Conservation (phyloP, 257 asterid genomes). For the Solanum tarijense region DNA sequence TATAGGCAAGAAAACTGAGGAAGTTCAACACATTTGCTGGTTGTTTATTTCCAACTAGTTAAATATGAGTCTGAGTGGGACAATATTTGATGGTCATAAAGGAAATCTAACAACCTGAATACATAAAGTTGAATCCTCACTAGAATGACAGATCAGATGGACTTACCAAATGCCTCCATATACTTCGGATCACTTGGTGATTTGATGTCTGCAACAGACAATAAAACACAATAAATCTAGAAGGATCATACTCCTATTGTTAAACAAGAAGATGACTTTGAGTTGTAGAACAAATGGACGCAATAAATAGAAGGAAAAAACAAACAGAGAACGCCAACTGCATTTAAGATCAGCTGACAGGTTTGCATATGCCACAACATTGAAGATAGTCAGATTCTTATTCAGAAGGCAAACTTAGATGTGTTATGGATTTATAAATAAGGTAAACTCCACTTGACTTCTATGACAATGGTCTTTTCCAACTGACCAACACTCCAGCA, state of each 20-base stretch:
- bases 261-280: background rate
- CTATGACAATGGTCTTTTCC: background rate
- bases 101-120: background rate
- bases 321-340: background rate
- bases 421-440: background rate
- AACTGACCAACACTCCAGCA: background rate
- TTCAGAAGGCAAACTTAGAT: background rate
- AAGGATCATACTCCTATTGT: background rate
- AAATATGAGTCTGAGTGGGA: background rate
- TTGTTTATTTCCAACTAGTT: background rate
- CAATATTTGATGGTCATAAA: background rate
- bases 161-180: conserved; percentile 92
- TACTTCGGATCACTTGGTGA: conserved; percentile 80
- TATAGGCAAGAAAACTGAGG: background rate
- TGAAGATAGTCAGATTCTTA: background rate
- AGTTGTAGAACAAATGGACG: background rate
- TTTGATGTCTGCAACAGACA: conserved; percentile 62
- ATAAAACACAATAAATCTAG: background rate
- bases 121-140: background rate
- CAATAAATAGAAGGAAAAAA: background rate
- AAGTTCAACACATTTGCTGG: background rate
- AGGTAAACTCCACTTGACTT: background rate
- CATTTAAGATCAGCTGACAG: background rate
- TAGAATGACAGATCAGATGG: conserved; percentile 2
- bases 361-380: conserved; percentile 1